Conservation (phyloP, 2,329 filamentous ascomycete genomes). For the Exophiala oligosperma region DNA sequence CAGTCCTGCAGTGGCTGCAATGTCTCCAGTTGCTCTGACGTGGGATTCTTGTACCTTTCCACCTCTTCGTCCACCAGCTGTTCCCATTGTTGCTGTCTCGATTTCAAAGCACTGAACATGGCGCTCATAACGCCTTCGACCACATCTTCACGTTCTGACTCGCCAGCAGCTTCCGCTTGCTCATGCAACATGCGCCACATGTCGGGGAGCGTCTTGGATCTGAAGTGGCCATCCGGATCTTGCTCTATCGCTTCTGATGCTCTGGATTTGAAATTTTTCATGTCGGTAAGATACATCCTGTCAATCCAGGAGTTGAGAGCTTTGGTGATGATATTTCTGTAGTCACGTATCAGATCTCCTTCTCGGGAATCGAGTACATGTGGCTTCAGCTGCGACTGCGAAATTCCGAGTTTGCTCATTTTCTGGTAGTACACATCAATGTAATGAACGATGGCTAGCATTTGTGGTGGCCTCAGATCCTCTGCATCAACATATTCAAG, state of each 20-base stretch:
- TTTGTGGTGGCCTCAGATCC: slow-evolving; percentile 79
- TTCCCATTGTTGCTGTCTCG: slow-evolving; percentile 83
- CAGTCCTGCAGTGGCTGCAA: slow-evolving; percentile 79
- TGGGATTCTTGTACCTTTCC: slow-evolving; percentile 63
- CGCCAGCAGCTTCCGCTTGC: slow-evolving; percentile 80
- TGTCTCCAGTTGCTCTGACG: slow-evolving; percentile 59
- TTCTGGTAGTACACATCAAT: slow-evolving; percentile 94
- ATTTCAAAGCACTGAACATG: slow-evolving; percentile 85
- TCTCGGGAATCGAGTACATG: slow-evolving; percentile 90
- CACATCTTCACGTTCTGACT: slow-evolving; percentile 83
- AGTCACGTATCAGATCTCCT: slow-evolving; percentile 86
- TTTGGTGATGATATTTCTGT: slow-evolving; percentile 91
- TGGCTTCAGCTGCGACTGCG: slow-evolving; percentile 72
- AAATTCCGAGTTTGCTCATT: slow-evolving; percentile 86
- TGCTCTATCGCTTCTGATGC: slow-evolving; percentile 78
- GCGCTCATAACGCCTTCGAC: slow-evolving; percentile 93
- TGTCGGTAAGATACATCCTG: slow-evolving; percentile 81
- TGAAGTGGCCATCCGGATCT: slow-evolving; percentile 86
- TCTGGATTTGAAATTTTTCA: slow-evolving; percentile 75
- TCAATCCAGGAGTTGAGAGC: slow-evolving; percentile 98
- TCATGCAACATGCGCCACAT: slow-evolving; percentile 98
- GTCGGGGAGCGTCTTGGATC: slow-evolving; percentile 86
- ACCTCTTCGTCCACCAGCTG: slow-evolving; percentile 85
- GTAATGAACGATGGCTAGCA: slow-evolving; percentile 91
- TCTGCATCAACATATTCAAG: slow-evolving; percentile 79